Evolutionary conservation across 2,329 filamentous ascomycete genomes (phyloP), one percentile per base, ranked within the genome.

Genomic region (Colletotrichum falcatum): DNA sequence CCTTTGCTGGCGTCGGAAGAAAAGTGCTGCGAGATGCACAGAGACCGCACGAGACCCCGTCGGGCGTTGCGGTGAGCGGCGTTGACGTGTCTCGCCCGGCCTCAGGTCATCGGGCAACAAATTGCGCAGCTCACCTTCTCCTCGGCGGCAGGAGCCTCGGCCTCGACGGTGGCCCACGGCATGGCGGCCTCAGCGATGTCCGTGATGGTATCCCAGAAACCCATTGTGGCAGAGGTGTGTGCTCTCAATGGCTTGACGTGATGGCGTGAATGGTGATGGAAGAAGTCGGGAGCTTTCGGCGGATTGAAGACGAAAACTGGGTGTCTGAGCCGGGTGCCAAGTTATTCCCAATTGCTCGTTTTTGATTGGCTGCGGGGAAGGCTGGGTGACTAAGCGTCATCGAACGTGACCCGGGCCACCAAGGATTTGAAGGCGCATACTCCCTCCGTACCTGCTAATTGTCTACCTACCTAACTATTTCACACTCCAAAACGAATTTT

Each of bases 71-170:
- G 35, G 37, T 28, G 35, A n/a, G 46, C 20, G 33, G 44, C 12
- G 39, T 26, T 11, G 23, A 44, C 46, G 61, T 23, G 26, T 20
- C 14, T 33, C 64, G 53, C 42, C 51, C 37, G 7, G 49, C 51
- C 35, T 67, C 68, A 54, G 46, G 2, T 23, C 59, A 49, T 42
- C 23, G 33, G 28, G 26, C 53, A 60, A 49, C 68, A 71, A 71
- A 60, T 72, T 72, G 72, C 72, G 72, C 70, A 71, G 51, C 82
- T 77, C 83, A 87, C 85, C 85, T 86, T 82, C 84, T 88, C 84
- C 89, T 89, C 84, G 86, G 90, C 84, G 86, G 90, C 84, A 86
- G 89, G 85, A 86, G 89, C 89, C 83, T 91, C 89, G 75, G 89
- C 89, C 81, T 91, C 87, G 75, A 85, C 89, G 75, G 86, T 86